A percentile compares a stretch with the other conserved stretches of the same genome.
Conservation (phyloP, 495 filamentous ascomycete genomes). For the Lentithecium fluviatile region DNA sequence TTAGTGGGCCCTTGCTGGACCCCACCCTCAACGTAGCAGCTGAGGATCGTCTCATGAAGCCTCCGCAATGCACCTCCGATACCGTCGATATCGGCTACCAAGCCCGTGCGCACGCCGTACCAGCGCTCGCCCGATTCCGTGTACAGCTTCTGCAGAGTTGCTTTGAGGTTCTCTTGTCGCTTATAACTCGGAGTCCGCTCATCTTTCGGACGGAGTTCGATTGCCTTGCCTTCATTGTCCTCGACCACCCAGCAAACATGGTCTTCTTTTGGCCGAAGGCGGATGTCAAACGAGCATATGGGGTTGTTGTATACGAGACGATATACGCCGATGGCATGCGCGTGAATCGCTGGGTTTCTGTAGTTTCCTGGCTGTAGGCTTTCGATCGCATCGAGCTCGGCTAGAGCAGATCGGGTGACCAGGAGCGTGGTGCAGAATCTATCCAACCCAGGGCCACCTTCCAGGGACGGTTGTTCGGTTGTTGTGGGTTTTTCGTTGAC, state of each 20-base stretch:
- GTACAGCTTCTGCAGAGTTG: conserved; percentile 34
- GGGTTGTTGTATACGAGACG: conserved; percentile 38
- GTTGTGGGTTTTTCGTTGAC: conserved; percentile 54
- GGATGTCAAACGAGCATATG: conserved; percentile 33
- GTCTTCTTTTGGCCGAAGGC: conserved; percentile 27
- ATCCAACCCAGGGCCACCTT: conserved; percentile 50
- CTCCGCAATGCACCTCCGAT: conserved; percentile 32
- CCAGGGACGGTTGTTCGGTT: background rate
- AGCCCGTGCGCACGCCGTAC: conserved; percentile 38
- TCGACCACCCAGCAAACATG: conserved; percentile 35
- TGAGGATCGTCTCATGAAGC: conserved; percentile 38
- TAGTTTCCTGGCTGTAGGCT: background rate
- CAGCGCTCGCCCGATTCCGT: conserved; percentile 34
- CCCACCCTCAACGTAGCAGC: conserved; percentile 7
- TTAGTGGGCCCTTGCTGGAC: background rate
- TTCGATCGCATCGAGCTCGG: conserved; percentile 60
- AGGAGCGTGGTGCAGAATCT: conserved; percentile 54
- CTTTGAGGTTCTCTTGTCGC: conserved; percentile 21
- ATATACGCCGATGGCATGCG: conserved; percentile 30
- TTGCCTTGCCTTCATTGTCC: conserved; percentile 14
- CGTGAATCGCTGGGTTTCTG: conserved; percentile 23
- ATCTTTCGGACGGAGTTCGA: conserved; percentile 12
- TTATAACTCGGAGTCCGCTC: background rate
- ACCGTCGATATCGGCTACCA: conserved; percentile 37
- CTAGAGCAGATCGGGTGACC: conserved; percentile 67